A percentile compares a stretch with the other conserved stretches of the same genome.
Evolutionary conservation across 1,139 yeast species (phyloP).

Genomic region (Sugiyamaella pinicola): DNA sequence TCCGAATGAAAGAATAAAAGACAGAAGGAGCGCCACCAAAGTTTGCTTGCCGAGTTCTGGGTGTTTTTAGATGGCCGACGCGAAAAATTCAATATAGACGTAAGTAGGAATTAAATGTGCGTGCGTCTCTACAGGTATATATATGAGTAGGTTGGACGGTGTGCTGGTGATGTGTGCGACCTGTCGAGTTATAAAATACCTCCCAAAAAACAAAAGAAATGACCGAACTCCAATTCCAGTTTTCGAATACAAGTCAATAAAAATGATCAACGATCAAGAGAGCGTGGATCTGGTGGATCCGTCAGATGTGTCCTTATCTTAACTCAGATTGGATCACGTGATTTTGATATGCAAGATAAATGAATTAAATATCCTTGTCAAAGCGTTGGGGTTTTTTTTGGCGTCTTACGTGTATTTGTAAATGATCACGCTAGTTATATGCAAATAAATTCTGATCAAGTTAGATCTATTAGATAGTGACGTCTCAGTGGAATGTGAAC

Average conservation of each 20-base stretch:
- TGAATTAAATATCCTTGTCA: not conserved
- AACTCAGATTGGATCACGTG: not conserved
- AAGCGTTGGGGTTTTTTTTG: not conserved
- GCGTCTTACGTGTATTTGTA: not conserved
- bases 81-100: not conserved
- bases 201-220: not conserved
- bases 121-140: not conserved
- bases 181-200: not conserved
- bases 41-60: no score
- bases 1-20: not conserved
- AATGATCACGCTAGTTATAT: not conserved
- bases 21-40: not conserved
- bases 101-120: not conserved
- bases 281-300: not conserved
- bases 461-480: not conserved
- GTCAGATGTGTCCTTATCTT: constrained; percentile 2
- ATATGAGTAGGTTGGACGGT: no score
- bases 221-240: not conserved
- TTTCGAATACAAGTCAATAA: no score
- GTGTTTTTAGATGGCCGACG: not conserved
- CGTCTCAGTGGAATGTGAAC: not conserved
- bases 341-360: not conserved
- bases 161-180: no score
- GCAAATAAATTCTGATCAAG: not conserved
- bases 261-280: not conserved